phyloP scores from a whole-genome alignment of 2,329 filamentous ascomycete genomes.

The Myriosclerotinia duriaeana region DNA sequence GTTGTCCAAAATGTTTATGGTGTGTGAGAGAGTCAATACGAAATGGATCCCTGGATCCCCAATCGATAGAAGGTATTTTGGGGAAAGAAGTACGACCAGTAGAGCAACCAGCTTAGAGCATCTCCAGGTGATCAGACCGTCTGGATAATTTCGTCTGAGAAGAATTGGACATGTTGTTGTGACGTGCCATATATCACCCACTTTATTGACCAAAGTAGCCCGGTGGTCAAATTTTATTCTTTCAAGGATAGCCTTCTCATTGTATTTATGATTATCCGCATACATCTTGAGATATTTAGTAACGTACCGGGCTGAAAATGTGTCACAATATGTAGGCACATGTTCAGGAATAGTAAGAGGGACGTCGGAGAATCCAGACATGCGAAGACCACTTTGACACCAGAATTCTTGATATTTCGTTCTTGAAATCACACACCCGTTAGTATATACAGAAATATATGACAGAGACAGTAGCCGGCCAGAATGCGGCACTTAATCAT shows the following conservation, averaged over 20 bases:
- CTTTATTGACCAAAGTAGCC: conserved; percentile 32
- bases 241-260: conserved; percentile 31
- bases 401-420: conserved; percentile 38
- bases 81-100: conserved; percentile 11
- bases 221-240: conserved; percentile 32
- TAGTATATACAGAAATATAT: background rate
- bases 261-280: conserved; percentile 29
- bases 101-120: conserved; percentile 10
- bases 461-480: background rate
- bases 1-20: conserved; percentile 19
- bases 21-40: conserved; percentile 4
- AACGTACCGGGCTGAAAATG: conserved; percentile 38
- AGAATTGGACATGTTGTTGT: background rate
- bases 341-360: conserved; percentile 36
- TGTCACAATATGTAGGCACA: conserved; percentile 33
- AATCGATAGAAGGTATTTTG: background rate
- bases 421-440: conserved; percentile 23
- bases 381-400: conserved; percentile 39
- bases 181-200: conserved; percentile 28
- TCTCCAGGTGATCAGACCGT: background rate
- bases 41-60: background rate
- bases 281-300: conserved; percentile 37
- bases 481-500: background rate
- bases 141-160: background rate
- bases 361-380: conserved; percentile 40